Conservation (phyloP, 805 yeast genomes). For the Torulaspora gathmanii region DNA sequence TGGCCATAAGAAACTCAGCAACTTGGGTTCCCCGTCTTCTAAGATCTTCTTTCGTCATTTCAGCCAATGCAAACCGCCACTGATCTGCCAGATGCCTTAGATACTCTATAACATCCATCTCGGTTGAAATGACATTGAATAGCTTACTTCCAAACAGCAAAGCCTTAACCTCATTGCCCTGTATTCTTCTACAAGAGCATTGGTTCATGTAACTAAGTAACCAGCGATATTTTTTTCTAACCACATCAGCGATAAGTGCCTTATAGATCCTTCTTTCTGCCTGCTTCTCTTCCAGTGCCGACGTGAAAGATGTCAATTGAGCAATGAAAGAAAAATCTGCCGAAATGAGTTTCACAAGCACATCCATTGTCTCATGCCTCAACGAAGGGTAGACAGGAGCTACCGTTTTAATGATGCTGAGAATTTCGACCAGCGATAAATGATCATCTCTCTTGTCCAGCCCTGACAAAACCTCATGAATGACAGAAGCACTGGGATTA, state of each 20-base stretch:
- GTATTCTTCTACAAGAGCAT: conserved; percentile 3
- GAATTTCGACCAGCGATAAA: conserved; percentile 5
- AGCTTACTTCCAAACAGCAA: conserved; percentile 34
- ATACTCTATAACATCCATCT: conserved; percentile 21
- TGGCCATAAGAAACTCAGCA: conserved; percentile 17
- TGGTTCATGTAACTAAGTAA: conserved; percentile 15
- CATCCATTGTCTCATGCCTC: background rate
- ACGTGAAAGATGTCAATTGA: conserved; percentile 21
- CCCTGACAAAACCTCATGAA: conserved; percentile 3
- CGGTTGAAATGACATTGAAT: conserved; percentile 24
- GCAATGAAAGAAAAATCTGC: conserved; percentile 18
- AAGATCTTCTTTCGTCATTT: background rate
- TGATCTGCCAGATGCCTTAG: conserved; percentile 20
- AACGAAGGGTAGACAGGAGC: conserved; percentile 29
- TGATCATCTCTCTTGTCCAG: conserved; percentile 1
- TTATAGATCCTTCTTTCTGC: conserved; percentile 16
- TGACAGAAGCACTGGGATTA: conserved; percentile 5
- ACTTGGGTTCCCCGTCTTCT: background rate
- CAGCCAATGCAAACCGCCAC: conserved; percentile 18
- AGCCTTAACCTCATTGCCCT: conserved; percentile 17
- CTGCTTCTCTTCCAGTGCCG: conserved; percentile 10
- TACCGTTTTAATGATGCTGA: conserved; percentile 9
- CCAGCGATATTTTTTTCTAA: conserved; percentile 10
- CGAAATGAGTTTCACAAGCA: conserved; percentile 11
- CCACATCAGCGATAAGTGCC: conserved; percentile 14